Conservation (phyloP, 78 protist genomes). For the Dictyostelium discoideum region DNA sequence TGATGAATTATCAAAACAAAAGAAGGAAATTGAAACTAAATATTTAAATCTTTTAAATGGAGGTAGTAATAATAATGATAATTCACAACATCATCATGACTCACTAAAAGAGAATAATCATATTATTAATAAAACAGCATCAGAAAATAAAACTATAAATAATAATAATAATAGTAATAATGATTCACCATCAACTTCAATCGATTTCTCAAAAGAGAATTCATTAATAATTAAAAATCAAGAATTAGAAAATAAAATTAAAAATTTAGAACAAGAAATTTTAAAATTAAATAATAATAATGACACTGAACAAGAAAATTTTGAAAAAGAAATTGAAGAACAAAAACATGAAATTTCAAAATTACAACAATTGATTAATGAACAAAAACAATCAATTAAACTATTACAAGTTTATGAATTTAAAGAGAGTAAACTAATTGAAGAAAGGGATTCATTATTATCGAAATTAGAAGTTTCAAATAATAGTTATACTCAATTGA, state of each 20-base stretch:
- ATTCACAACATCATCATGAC: neutral
- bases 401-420: constrained; percentile 35
- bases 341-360: constrained; percentile 13
- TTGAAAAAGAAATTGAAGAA: neutral
- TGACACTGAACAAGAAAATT: neutral
- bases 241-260: neutral
- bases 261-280: neutral
- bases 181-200: neutral
- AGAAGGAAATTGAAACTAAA: constrained; percentile 30
- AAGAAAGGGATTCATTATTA: constrained; percentile 6
- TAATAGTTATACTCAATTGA: neutral
- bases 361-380: neutral
- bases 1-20: constrained; percentile 11
- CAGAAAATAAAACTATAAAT: neutral
- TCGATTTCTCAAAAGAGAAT: neutral
- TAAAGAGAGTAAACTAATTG: constrained; percentile 32
- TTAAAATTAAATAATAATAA: neutral
- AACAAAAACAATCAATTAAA: constrained; percentile 29
- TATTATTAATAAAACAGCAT: neutral
- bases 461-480: neutral
- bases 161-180: neutral
- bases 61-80: neutral
- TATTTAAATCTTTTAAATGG: neutral
- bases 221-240: neutral
- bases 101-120: constrained; percentile 1